Evolutionary conservation across 2,329 filamentous ascomycete species (phyloP).

Genomic region (Rhinocladiella mackenziei): DNA sequence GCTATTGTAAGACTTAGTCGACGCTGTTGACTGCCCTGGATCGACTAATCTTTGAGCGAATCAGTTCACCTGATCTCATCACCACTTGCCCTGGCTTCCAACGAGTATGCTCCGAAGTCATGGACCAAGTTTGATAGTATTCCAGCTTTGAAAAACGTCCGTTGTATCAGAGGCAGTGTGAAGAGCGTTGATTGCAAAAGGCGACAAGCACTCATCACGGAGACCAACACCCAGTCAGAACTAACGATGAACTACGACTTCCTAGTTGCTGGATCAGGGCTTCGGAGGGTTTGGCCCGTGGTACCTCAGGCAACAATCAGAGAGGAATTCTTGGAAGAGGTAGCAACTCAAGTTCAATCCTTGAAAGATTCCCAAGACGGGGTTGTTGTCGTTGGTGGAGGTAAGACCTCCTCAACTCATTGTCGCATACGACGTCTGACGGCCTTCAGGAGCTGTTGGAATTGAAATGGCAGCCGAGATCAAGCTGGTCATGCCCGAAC

Average conservation of each 20-base stretch:
- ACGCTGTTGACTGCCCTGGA: conserved; percentile 11
- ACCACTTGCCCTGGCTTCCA: conserved; percentile 65
- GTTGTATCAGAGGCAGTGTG: conserved; percentile 63
- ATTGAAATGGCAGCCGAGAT: conserved; percentile 79
- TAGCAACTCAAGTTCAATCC: conserved; percentile 55
- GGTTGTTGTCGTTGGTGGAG: conserved; percentile 71
- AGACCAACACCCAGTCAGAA: conserved; percentile 44
- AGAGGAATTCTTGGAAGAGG: conserved; percentile 62
- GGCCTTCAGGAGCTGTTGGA: conserved; percentile 56
- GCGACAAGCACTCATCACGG: conserved; percentile 57
- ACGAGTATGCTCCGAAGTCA: conserved; percentile 60
- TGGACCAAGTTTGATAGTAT: conserved; percentile 69
- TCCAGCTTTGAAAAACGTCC: conserved; percentile 61
- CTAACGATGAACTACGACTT: conserved; percentile 60
- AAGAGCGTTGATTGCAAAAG: conserved; percentile 55
- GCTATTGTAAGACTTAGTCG: conserved; percentile 67
- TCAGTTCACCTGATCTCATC: conserved; percentile 72
- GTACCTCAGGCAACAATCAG: conserved; percentile 63
- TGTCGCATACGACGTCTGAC: background rate
- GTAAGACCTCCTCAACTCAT: conserved; percentile 33
- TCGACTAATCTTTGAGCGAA: conserved; percentile 3
- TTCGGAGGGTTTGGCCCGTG: conserved; percentile 66
- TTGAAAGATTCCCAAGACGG: conserved; percentile 53
- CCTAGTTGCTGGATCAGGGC: conserved; percentile 67
- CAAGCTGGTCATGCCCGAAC: conserved; percentile 61